Percentiles rank a stretch among this genome's conserved stretches.
phyloP scores from a whole-genome alignment of 768 basidiomycete genomes.

The Pseudohyphozyma bogoriensis region DNA sequence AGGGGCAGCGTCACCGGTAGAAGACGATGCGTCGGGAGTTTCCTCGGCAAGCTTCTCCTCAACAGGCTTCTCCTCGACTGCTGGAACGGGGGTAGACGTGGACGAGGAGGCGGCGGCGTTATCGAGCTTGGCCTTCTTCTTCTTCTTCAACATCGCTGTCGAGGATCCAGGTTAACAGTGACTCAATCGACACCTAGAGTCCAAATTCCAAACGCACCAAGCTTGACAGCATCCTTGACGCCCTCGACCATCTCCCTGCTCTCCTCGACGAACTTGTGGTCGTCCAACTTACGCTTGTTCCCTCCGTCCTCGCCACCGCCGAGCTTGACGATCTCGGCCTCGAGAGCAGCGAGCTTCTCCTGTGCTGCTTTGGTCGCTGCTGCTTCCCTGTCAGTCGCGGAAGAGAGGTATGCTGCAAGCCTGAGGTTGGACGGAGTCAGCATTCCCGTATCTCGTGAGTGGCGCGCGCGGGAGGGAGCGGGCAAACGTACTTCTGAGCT shows the following conservation, averaged over 20 bases:
- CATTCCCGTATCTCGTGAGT: not conserved
- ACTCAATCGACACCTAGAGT: not conserved
- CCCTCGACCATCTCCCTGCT: conserved; percentile 79
- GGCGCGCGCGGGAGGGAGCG: not conserved
- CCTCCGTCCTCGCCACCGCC: no score
- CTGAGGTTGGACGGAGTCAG: conserved; percentile 39
- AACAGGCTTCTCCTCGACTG: not conserved
- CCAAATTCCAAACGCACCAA: conserved; percentile 47
- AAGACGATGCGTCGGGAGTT: not conserved
- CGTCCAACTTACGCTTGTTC: conserved; percentile 77
- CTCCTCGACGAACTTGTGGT: conserved; percentile 83
- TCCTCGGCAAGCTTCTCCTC: not conserved
- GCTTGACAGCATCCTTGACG: conserved; percentile 80
- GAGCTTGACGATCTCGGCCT: conserved; percentile 29
- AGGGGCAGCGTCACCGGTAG: no score
- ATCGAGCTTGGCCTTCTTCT: conserved; percentile 46
- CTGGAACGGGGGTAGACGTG: not conserved
- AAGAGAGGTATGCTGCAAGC: conserved; percentile 73
- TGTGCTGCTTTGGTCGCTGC: conserved; percentile 18
- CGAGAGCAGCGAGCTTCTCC: conserved; percentile 29
- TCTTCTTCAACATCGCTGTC: conserved; percentile 63
- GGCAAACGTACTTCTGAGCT: conserved; percentile 67
- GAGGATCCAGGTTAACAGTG: not conserved
- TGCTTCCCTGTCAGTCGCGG: conserved; percentile 60
- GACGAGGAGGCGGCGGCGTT: not conserved